A percentile compares a stretch with the other conserved stretches of the same genome.
These are phyloP conservation scores for Penstemon eatonii DNA, from an alignment of 257 asterid species.

Conservation along the genomic window DNA sequence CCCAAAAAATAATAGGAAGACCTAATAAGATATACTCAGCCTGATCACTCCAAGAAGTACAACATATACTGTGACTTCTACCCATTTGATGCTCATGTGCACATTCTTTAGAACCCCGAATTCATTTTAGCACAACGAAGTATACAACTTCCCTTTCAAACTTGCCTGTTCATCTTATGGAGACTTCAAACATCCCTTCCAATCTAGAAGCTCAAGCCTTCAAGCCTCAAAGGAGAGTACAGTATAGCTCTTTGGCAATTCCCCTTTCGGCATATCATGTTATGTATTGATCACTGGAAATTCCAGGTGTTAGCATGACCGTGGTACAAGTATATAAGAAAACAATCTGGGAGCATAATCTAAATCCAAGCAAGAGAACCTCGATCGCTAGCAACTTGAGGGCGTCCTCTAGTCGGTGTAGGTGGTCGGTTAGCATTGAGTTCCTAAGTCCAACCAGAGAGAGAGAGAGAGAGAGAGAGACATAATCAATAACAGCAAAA, in stretches of 20 bases:
- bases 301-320: slow-evolving; percentile 59
- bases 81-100: slow-evolving; percentile 42
- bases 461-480: not conserved
- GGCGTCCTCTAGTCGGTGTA: slow-evolving; percentile 97
- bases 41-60: slow-evolving; percentile 33
- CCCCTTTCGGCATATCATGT: slow-evolving; percentile 43
- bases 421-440: slow-evolving; percentile 98
- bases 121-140: slow-evolving; percentile 26
- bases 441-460: slow-evolving; percentile 52
- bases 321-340: slow-evolving; percentile 38
- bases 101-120: slow-evolving; percentile 30
- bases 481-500: slow-evolving; percentile 9
- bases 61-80: slow-evolving; percentile 33
- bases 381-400: slow-evolving; percentile 82
- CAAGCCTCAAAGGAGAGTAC: slow-evolving; percentile 20
- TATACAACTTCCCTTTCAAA: slow-evolving; percentile 20
- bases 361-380: slow-evolving; percentile 98
- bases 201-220: slow-evolving; percentile 30
- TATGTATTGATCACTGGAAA: slow-evolving; percentile 66
- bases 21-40: slow-evolving; percentile 28
- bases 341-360: slow-evolving; percentile 45
- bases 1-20: slow-evolving; percentile 26
- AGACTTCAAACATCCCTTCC: slow-evolving; percentile 24
- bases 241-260: slow-evolving; percentile 26
- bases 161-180: slow-evolving; percentile 25